Base-by-base conservation (phyloP, 306 rosid genomes). In the Cicer pinnatifidum region DNA sequence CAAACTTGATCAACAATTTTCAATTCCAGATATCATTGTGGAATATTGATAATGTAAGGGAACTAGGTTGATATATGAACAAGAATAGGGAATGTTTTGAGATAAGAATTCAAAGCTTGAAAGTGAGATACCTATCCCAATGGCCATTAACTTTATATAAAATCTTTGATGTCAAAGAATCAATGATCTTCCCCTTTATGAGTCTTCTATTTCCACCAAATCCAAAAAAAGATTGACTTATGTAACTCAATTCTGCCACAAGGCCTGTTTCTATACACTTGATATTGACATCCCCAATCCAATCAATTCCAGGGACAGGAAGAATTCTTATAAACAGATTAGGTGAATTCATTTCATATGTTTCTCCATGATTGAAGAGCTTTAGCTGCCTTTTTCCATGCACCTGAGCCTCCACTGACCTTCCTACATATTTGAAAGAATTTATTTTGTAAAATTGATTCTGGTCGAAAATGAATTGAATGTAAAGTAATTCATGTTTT, bases 341-440 rank as follows among this genome's bases (percentile, higher is more conserved):
- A 11, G 96, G 99, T 7, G 87, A 77, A 77, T 87, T 90, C 97
- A 87, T 88, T 62, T 77, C 88, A 80, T 94, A 94, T 48, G 97
- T 94, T 75, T 94, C 99, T 69, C 89, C 83, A 54, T 91, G 91
- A 81, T 88, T 88, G 23, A 79, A 44, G 4, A 94, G 96, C 87
- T 81, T 94, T 73, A 94, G 57, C 60, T 76, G 53, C 73, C 97
- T 75, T 71, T 82, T 91, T 3, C 99, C 99, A 33, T 33, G 77
- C 11, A 91, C 82, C 73, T 81, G 88, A 51, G 86, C 86, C 76
- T 89, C 96, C 69, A 88, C 84, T 4, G 90, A 88, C 41, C 96
- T 83, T 9, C 99, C 98, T 93, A 79, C 73, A 85, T 11, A 71
- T 69, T 53, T 51, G 59, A 11, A 43, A 82, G 16, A 40, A 58